phyloP scores from a whole-genome alignment of 208 protist species.

The Acanthamoeba culbertsoni region DNA sequence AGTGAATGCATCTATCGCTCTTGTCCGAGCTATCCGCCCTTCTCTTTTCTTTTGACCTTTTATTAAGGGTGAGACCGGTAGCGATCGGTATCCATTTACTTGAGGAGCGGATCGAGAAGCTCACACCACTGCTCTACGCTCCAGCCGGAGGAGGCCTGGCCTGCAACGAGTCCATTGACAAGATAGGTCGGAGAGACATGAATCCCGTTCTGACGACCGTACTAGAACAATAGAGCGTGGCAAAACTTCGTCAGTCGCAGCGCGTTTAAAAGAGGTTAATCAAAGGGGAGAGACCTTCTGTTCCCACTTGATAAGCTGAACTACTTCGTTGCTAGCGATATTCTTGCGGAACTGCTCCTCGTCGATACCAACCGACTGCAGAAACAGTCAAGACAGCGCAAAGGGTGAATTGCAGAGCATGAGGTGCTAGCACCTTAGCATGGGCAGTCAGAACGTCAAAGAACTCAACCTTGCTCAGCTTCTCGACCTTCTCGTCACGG shows the following conservation, averaged over 20 bases:
- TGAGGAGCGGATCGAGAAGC: conserved; percentile 11
- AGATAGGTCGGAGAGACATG: conserved; percentile 10
- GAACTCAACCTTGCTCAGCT: conserved; percentile 26
- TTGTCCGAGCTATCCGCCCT: no score
- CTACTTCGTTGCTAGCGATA: conserved; percentile 19
- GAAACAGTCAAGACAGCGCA: background rate
- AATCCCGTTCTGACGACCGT: conserved; percentile 41
- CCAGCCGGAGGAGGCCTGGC: background rate
- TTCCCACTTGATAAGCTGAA: conserved; percentile 51
- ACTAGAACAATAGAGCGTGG: background rate
- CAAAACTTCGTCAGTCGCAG: background rate
- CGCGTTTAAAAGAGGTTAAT: background rate
- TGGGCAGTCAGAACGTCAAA: background rate
- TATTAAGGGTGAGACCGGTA: no score
- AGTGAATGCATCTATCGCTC: background rate
- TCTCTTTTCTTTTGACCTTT: no score
- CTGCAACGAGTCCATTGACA: background rate
- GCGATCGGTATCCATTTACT: no score
- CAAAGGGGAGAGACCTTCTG: background rate
- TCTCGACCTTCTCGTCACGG: conserved; percentile 28
- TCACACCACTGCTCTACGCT: conserved; percentile 24
- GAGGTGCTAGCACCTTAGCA: background rate
- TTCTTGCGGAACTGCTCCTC: conserved; percentile 18
- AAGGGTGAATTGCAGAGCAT: background rate
- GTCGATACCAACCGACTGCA: conserved; percentile 5